phyloP scores from a whole-genome alignment of 352 stramenopile species.

The Blastocystis sp. region DNA sequence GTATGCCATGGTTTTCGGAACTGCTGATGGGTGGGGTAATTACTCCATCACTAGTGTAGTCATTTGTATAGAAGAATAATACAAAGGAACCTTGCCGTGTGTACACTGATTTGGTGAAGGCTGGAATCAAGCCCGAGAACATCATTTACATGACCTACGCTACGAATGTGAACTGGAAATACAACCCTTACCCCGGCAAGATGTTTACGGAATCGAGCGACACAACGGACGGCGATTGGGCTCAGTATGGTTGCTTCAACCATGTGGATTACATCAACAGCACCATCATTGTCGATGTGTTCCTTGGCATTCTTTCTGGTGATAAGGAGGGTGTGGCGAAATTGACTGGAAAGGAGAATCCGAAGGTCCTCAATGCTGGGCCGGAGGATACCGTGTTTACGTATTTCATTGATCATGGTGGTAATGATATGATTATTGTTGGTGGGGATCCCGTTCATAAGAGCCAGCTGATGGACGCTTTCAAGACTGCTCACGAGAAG shows the following conservation, averaged over 20 bases:
- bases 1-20: no score
- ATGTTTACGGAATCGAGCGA: slow-evolving; percentile 47
- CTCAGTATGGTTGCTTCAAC: slow-evolving; percentile 60
- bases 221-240: slow-evolving; percentile 1
- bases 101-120: no score
- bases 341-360: neutral
- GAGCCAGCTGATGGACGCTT: neutral
- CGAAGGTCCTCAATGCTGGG: no score
- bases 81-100: neutral
- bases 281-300: slow-evolving; percentile 21
- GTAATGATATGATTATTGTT: slow-evolving; percentile 53
- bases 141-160: neutral
- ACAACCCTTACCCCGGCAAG: slow-evolving; percentile 50
- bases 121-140: no score
- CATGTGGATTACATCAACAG: slow-evolving; percentile 56
- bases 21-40: slow-evolving; percentile 41
- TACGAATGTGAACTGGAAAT: neutral
- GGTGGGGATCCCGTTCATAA: neutral
- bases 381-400: no score
- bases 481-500: no score
- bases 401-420: neutral
- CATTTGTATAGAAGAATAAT: neutral
- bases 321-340: slow-evolving; percentile 33
- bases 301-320: slow-evolving; percentile 54
- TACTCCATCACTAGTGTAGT: slow-evolving; percentile 52